Evolutionary conservation across 257 asterid species (phyloP), one percentile per base, ranked within the genome.

Genomic region (Scutellaria baicalensis): DNA sequence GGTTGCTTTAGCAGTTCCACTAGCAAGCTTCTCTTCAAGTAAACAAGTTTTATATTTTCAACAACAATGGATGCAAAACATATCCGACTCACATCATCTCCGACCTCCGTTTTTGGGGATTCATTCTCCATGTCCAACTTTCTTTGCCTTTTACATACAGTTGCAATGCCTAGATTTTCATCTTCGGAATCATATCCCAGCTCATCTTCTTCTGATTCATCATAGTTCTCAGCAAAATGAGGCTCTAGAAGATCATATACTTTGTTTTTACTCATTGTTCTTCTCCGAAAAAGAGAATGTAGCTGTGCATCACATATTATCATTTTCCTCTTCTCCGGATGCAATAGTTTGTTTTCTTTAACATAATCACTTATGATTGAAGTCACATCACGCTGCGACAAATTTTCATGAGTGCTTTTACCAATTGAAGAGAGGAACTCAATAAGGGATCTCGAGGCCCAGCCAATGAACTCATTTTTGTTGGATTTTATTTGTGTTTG

Each of bases 371-470:
- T 48, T 56, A 93, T 72, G 40, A 90, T 73, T 14, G 78, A 70
- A 55, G 85, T 59, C 56, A 93, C 97, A 18, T 84, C 91, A 36
- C 45, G 70, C 79, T 80, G 90, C 8, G 89, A 77, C 60, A 88
- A 50, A 60, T 84, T 67, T 68, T 72, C 55, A 35, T 50, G 58
- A 7, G 88, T 83, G 59, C 74, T 84, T 79, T 81, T 76, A 69
- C 92, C 98, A 64, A 87, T 84, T 27, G 84, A 85, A 31, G 70
- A 57, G 45, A 93, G 92, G 71, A 93, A 93, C 50, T 80, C 77
- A 14, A 86, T 69, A 27, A 93, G 98, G 68, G 90, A 42, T 56
- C 62, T 83, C 31, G 98, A 88, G 47, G 82, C 97, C 98, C 98
- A 90, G 55, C 97, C 95, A 64, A 67, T 16, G 59, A 88, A 93